Evolutionary conservation across 106 monocot genomes (phyloP).

Genomic region (Narthecium ossifragum): DNA sequence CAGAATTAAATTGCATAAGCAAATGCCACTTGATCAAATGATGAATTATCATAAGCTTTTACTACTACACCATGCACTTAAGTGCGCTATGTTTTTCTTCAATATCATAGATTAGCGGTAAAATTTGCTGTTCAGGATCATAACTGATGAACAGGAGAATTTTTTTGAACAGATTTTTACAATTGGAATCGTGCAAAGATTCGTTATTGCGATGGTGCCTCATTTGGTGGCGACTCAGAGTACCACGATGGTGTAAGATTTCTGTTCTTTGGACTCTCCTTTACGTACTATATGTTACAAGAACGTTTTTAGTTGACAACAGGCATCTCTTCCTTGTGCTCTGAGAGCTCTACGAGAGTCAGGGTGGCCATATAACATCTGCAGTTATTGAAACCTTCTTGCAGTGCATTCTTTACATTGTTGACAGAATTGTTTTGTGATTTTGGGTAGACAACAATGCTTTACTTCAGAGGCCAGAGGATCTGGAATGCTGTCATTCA

Average conservation of each 20-base stretch:
- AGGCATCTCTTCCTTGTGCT: not conserved
- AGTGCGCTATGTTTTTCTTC: not conserved
- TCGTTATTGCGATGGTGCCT: constrained; percentile 87
- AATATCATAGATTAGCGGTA: no score
- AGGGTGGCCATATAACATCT: not conserved
- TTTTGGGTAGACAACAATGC: constrained; percentile 20
- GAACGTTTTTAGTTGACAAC: not conserved
- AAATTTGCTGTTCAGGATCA: no score
- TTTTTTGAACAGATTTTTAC: constrained; percentile 63
- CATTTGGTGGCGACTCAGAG: constrained; percentile 76
- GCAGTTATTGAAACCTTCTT: not conserved
- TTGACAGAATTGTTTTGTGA: not conserved
- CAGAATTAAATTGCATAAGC: no score
- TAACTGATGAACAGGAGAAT: not conserved
- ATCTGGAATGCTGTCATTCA: constrained; percentile 73
- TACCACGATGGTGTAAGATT: constrained; percentile 48
- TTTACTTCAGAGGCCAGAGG: constrained; percentile 83
- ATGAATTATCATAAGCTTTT: not conserved
- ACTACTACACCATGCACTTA: no score
- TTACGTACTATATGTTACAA: not conserved
- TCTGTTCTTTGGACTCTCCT: not conserved
- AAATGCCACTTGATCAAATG: no score
- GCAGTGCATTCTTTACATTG: not conserved
- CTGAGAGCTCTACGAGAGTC: not conserved
- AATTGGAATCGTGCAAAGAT: constrained; percentile 91